A percentile compares a stretch with the other conserved stretches of the same genome.
These are phyloP conservation scores for Sporothrix phasma DNA, from an alignment of 2,329 filamentous ascomycete species.

Conservation along the genomic window DNA sequence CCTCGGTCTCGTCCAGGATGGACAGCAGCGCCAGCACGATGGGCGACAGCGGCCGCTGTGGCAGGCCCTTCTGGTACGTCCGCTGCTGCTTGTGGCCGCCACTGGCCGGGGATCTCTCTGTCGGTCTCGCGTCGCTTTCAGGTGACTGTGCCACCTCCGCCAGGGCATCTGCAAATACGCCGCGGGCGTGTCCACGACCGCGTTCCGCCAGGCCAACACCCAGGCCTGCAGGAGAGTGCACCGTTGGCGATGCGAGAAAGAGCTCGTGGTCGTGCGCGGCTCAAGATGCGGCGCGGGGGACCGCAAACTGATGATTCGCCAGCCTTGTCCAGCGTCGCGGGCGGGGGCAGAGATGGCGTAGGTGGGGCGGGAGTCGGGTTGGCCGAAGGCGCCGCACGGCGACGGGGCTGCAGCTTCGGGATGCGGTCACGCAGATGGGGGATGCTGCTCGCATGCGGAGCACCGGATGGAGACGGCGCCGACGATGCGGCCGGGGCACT, in stretches of 20 bases:
- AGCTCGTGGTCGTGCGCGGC: constrained; percentile 67
- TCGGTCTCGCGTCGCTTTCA: neutral
- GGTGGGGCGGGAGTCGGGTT: constrained; percentile 58
- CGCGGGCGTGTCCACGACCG: constrained; percentile 53
- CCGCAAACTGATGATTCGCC: constrained; percentile 45
- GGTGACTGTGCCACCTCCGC: neutral
- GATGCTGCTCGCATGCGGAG: constrained; percentile 21
- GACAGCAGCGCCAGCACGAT: constrained; percentile 54
- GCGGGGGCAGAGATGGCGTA: constrained; percentile 63
- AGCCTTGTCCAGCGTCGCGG: constrained; percentile 38
- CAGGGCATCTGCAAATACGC: constrained; percentile 25
- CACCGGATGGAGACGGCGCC: neutral
- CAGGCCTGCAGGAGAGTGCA: constrained; percentile 71
- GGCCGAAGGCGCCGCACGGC: constrained; percentile 39
- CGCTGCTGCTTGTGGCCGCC: constrained; percentile 2
- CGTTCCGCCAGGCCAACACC: constrained; percentile 73
- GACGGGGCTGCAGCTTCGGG: constrained; percentile 58
- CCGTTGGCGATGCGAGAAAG: constrained; percentile 68
- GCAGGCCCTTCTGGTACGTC: constrained; percentile 14
- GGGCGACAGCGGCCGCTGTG: constrained; percentile 44
- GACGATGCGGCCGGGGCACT: neutral
- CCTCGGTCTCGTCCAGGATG: constrained; percentile 61
- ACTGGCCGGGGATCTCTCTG: constrained; percentile 1
- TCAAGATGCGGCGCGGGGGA: constrained; percentile 72
- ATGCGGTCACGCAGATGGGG: constrained; percentile 48